A percentile compares a stretch with the other conserved stretches of the same genome.
phyloP scores from a whole-genome alignment of 2,329 filamentous ascomycete genomes.

The Phialocephala sp. region DNA sequence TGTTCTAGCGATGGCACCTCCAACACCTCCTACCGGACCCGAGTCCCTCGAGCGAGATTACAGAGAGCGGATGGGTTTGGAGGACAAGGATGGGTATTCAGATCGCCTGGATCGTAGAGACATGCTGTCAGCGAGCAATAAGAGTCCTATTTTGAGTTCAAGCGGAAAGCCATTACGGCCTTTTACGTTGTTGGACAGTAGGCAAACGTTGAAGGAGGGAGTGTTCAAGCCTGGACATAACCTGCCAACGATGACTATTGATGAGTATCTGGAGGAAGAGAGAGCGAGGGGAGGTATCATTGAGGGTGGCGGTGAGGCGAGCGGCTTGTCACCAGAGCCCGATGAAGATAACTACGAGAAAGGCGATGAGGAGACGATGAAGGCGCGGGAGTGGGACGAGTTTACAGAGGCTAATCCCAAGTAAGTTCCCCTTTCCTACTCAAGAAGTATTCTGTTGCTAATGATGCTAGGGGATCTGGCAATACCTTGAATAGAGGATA shows the following conservation, averaged over 20 bases:
- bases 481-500: constrained; percentile 83
- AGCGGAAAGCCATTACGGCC: constrained; percentile 87
- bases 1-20: constrained; percentile 77
- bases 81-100: constrained; percentile 60
- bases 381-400: constrained; percentile 94
- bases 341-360: constrained; percentile 93
- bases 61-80: constrained; percentile 50
- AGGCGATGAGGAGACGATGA: constrained; percentile 88
- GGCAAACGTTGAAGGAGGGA: constrained; percentile 75
- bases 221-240: constrained; percentile 94
- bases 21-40: constrained; percentile 50
- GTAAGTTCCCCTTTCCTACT: constrained; percentile 35
- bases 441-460: constrained; percentile 20
- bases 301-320: constrained; percentile 84
- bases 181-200: constrained; percentile 82
- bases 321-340: constrained; percentile 68
- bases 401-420: constrained; percentile 88
- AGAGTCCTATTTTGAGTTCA: constrained; percentile 76
- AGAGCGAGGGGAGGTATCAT: constrained; percentile 83
- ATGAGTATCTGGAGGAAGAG: constrained; percentile 97
- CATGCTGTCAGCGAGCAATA: constrained; percentile 54
- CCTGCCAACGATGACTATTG: constrained; percentile 95
- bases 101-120: constrained; percentile 75
- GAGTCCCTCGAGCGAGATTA: constrained; percentile 53
- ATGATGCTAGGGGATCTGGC: constrained; percentile 62